These are phyloP conservation scores for Chalciporus chontae DNA, from an alignment of 768 basidiomycete genomes.

Conservation along the genomic window DNA sequence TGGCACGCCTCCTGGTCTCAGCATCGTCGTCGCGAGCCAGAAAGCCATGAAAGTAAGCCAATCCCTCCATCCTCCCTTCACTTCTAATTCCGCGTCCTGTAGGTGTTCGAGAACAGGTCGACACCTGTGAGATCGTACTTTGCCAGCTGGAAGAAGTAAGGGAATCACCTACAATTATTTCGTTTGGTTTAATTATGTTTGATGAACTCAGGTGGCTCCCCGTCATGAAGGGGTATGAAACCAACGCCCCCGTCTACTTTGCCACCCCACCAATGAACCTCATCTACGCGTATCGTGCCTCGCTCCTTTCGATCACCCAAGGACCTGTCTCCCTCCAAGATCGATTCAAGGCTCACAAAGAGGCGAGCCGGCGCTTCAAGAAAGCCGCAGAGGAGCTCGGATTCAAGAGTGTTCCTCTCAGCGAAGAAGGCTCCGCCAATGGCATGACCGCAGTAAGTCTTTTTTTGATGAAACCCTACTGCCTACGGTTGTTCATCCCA, in stretches of 20 bases:
- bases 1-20: conserved; percentile 89
- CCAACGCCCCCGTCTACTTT: conserved; percentile 80
- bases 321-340: conserved; percentile 64
- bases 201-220: conserved; percentile 67
- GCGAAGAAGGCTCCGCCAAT: conserved; percentile 69
- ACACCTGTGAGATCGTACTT: conserved; percentile 77
- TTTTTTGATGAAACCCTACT: not conserved
- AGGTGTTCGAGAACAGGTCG: conserved; percentile 16
- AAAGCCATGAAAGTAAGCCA: conserved; percentile 62
- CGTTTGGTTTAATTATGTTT: not conserved
- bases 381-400: conserved; percentile 62
- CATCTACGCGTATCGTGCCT: conserved; percentile 85
- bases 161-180: not conserved
- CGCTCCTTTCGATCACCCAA: conserved; percentile 69
- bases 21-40: conserved; percentile 78
- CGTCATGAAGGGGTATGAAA: conserved; percentile 92
- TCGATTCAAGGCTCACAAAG: conserved; percentile 73
- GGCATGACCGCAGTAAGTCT: conserved; percentile 90
- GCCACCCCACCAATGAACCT: conserved; percentile 95
- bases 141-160: conserved; percentile 82
- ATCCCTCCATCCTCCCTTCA: not conserved
- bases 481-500: not conserved
- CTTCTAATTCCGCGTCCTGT: not conserved
- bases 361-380: conserved; percentile 67
- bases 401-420: conserved; percentile 66